Percentiles rank a stretch among this genome's conserved stretches.
phyloP scores from a whole-genome alignment of 176 grass and related monocot species.

The Bonia amplexicaulis region DNA sequence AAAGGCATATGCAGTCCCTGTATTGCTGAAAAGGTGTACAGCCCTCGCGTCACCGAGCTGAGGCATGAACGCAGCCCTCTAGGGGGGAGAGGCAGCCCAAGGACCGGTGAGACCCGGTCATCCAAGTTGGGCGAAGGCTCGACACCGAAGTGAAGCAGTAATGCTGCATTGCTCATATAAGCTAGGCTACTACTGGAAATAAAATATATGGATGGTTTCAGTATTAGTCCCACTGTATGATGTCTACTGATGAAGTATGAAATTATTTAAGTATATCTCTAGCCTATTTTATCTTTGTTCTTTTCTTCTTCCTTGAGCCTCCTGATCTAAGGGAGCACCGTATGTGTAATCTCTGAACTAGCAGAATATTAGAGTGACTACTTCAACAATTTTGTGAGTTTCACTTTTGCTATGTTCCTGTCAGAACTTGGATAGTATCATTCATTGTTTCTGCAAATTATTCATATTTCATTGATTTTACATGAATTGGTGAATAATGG shows the following conservation, averaged over 20 bases:
- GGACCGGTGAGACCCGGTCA: constrained; percentile 9
- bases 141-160: constrained; percentile 29
- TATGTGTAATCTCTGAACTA: constrained; percentile 46
- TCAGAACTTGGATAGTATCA: background rate
- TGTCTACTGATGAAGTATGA: constrained; percentile 18
- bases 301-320: background rate
- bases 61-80: constrained; percentile 66
- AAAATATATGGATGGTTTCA: constrained; percentile 23
- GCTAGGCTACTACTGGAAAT: constrained; percentile 20
- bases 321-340: constrained; percentile 10
- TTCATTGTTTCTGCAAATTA: constrained; percentile 20
- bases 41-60: constrained; percentile 59
- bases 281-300: constrained; percentile 6
- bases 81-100: constrained; percentile 53
- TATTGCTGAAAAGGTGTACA: constrained; percentile 72
- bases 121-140: constrained; percentile 45
- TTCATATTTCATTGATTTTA: constrained; percentile 35
- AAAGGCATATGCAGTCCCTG: constrained; percentile 68
- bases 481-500: background rate
- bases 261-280: constrained; percentile 23
- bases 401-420: background rate
- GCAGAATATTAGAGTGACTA: constrained; percentile 38
- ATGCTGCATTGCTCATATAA: background rate
- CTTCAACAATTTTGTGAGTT: constrained; percentile 9
- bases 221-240: background rate